These are phyloP conservation scores for Avicennia marina DNA, from an alignment of 257 asterid genomes.

Conservation along the genomic window DNA sequence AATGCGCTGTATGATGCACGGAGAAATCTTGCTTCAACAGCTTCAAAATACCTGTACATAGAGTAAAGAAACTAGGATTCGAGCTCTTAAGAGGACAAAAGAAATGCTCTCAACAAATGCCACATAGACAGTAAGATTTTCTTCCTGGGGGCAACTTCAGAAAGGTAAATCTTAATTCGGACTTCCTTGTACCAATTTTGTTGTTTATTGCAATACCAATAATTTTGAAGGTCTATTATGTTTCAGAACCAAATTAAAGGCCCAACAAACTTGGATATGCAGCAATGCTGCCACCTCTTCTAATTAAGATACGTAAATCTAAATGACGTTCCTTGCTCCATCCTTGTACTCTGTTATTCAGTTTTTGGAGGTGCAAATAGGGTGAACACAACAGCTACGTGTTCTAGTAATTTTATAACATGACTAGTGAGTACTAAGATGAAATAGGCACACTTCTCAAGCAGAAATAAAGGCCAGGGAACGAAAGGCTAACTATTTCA, in stretches of 20 bases:
- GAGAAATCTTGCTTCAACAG: conserved; percentile 82
- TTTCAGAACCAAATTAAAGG: neutral
- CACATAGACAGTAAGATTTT: neutral
- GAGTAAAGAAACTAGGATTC: neutral
- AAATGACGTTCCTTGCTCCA: too few relatives aligned
- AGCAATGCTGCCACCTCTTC: too few relatives aligned
- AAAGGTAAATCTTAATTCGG: too few relatives aligned
- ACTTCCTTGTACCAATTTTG: neutral
- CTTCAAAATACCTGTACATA: conserved; percentile 65
- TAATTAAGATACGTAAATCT: too few relatives aligned
- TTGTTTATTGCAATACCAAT: neutral
- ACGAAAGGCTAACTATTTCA: too few relatives aligned
- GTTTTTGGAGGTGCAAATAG: too few relatives aligned
- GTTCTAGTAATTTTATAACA: too few relatives aligned
- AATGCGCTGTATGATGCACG: conserved; percentile 85
- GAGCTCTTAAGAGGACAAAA: neutral
- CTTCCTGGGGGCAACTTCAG: neutral
- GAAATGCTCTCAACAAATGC: neutral
- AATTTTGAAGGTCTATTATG: neutral
- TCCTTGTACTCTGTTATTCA: too few relatives aligned
- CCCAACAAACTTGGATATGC: neutral
- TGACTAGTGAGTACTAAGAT: too few relatives aligned
- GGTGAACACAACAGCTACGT: too few relatives aligned
- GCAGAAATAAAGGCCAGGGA: too few relatives aligned
- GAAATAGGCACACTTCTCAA: too few relatives aligned